These are phyloP conservation scores for Populus nigra DNA, from an alignment of 345 rosid genomes.

Conservation along the genomic window DNA sequence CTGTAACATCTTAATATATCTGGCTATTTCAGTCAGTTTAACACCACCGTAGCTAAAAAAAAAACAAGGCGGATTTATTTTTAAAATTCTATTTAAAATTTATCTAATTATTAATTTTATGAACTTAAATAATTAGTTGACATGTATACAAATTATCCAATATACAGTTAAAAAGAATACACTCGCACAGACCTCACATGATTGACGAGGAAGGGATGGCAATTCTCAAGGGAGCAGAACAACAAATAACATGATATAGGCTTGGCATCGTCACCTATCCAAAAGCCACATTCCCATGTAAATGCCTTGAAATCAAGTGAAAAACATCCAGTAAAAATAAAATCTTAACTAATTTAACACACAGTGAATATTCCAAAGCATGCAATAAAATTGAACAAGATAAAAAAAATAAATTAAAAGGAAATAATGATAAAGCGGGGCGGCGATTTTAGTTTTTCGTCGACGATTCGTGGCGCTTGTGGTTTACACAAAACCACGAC, in stretches of 20 bases:
- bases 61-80: too few relatives aligned
- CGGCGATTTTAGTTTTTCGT: constrained; percentile 45
- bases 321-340: not conserved
- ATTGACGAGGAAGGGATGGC: too few relatives aligned
- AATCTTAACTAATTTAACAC: not conserved
- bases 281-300: not conserved
- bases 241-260: constrained; percentile 36
- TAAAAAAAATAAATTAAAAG: not conserved
- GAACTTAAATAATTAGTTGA: too few relatives aligned
- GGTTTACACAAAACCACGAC: not conserved
- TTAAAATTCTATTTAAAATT: too few relatives aligned
- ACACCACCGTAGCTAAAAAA: not conserved
- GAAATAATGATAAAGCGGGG: not conserved
- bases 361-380: not conserved
- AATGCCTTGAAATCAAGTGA: not conserved
- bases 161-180: too few relatives aligned
- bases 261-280: constrained; percentile 88
- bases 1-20: not conserved
- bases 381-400: not conserved
- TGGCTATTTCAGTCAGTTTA: too few relatives aligned
- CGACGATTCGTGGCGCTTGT: not conserved
- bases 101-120: too few relatives aligned
- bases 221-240: too few relatives aligned
- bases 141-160: fast-evolving
- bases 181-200: too few relatives aligned